A percentile compares a stretch with the other conserved stretches of the same genome.
These are phyloP conservation scores for Talaromyces pinophilus DNA, from an alignment of 2,329 filamentous ascomycete genomes.

Conservation along the genomic window DNA sequence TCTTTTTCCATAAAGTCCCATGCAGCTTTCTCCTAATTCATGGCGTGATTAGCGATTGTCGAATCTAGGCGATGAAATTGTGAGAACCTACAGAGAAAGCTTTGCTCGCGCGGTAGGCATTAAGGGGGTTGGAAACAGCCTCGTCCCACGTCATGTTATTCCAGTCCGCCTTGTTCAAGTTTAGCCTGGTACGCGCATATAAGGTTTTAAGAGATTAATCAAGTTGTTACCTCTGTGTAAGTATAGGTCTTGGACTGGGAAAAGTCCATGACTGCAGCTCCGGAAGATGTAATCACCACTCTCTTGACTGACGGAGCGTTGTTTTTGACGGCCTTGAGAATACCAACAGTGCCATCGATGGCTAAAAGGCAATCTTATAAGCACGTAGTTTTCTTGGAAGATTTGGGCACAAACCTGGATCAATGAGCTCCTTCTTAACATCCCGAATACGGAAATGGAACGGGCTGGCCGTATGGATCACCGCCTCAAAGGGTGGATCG, in stretches of 20 bases:
- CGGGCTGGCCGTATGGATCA: slow-evolving; percentile 70
- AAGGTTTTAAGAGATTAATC: slow-evolving; percentile 36
- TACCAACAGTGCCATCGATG: slow-evolving; percentile 60
- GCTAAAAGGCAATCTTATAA: slow-evolving; percentile 41
- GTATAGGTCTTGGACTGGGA: slow-evolving; percentile 19
- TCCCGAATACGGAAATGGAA: slow-evolving; percentile 65
- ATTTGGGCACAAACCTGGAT: slow-evolving; percentile 24
- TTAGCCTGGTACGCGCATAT: slow-evolving; percentile 25
- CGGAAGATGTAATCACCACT: slow-evolving; percentile 67
- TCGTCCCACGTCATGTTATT: slow-evolving; percentile 38
- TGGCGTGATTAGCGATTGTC: neutral
- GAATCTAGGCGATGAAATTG: neutral
- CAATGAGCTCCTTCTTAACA: slow-evolving; percentile 26
- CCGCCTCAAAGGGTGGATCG: slow-evolving; percentile 65
- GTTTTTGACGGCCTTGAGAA: slow-evolving; percentile 59
- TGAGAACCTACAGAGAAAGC: slow-evolving; percentile 35
- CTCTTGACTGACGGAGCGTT: slow-evolving; percentile 64
- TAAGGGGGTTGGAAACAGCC: slow-evolving; percentile 32
- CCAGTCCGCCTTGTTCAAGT: slow-evolving; percentile 34
- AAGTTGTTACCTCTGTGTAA: slow-evolving; percentile 38
- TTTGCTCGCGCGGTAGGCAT: slow-evolving; percentile 57
- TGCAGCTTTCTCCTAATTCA: slow-evolving; percentile 55
- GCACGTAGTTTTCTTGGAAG: neutral
- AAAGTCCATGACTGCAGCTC: slow-evolving; percentile 54
- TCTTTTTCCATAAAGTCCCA: slow-evolving; percentile 61